phyloP scores from a whole-genome alignment of 495 filamentous ascomycete species.

The Penicillium taxi region DNA sequence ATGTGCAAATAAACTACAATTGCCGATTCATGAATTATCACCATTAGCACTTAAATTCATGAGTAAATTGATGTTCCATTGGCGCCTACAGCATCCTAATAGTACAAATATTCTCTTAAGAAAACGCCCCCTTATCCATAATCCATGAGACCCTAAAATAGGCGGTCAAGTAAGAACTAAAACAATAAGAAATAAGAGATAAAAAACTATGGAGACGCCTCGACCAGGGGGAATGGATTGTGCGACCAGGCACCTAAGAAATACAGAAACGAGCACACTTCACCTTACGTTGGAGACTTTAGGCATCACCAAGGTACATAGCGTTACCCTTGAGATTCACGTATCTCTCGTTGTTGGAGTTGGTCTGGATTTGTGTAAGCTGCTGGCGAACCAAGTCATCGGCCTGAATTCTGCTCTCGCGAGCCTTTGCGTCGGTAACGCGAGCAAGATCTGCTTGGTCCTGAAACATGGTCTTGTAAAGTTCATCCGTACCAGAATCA shows the following conservation, averaged over 20 bases:
- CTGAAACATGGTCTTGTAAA: conserved; percentile 44
- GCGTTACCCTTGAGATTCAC: conserved; percentile 30
- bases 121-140: not conserved
- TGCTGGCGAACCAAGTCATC: conserved; percentile 18
- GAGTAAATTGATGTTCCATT: no score
- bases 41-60: no score
- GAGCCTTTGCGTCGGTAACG: conserved; percentile 26
- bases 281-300: conserved; percentile 5
- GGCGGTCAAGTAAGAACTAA: not conserved
- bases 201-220: no score
- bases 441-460: conserved; percentile 32
- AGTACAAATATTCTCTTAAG: not conserved
- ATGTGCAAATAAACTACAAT: conserved; percentile 17
- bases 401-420: conserved; percentile 22
- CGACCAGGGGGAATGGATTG: no score
- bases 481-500: conserved; percentile 36
- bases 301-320: conserved; percentile 38
- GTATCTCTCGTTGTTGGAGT: conserved; percentile 24
- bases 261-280: not conserved
- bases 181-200: not conserved
- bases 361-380: conserved; percentile 26
- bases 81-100: not conserved
- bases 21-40: no score
- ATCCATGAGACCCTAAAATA: not conserved
- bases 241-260: no score